phyloP scores from a whole-genome alignment of 225 moss, liverwort and hornwort genomes.

The Pleurozium schreberi region DNA sequence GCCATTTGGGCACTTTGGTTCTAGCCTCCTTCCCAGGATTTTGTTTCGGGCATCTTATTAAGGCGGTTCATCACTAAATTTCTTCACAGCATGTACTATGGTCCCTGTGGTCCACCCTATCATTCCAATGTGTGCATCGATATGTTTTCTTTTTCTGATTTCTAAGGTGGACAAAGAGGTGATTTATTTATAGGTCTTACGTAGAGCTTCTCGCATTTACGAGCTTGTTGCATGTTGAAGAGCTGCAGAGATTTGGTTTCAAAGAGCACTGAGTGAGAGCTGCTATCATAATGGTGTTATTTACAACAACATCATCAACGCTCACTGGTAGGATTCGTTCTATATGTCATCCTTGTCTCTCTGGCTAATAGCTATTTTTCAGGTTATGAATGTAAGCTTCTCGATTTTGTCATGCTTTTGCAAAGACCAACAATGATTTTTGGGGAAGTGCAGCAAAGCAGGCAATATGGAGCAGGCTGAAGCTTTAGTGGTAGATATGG shows the following conservation, averaged over 20 bases:
- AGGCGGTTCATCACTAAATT: background rate
- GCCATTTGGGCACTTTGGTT: background rate
- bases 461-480: conserved; percentile 62
- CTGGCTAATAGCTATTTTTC: background rate
- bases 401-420: background rate
- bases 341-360: background rate
- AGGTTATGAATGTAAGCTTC: background rate
- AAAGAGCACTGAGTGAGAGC: conserved; percentile 38
- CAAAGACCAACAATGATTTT: background rate
- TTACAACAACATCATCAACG: conserved; percentile 64
- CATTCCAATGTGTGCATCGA: background rate
- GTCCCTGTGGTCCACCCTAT: background rate
- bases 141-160: background rate
- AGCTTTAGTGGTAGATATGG: conserved; percentile 55
- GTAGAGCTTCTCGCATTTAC: conserved; percentile 20
- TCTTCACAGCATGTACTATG: background rate
- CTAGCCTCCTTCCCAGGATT: background rate
- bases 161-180: background rate
- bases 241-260: conserved; percentile 75
- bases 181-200: background rate
- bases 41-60: background rate
- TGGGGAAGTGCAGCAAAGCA: conserved; percentile 40
- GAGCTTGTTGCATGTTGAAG: conserved; percentile 44
- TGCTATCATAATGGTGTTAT: conserved; percentile 46
- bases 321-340: conserved; percentile 37